Evolutionary conservation across 2,329 filamentous ascomycete genomes (phyloP), one percentile per base, ranked within the genome.

Genomic region (Ceratocystis diversiconidia): DNA sequence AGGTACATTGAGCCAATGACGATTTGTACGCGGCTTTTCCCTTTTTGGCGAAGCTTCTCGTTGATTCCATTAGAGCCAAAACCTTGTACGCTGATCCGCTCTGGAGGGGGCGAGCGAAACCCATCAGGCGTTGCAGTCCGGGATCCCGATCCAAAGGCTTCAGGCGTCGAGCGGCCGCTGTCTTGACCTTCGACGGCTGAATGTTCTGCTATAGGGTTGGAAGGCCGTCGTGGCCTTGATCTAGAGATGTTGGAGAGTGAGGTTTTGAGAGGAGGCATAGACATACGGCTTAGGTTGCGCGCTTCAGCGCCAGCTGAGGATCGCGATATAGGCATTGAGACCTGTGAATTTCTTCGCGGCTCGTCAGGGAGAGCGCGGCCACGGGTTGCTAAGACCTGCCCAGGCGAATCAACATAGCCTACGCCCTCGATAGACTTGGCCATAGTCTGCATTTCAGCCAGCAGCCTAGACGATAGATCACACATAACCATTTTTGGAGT

Each of bases 1-100:
- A 99, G 82, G 73, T 92, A 95, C 69, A 96, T 79, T 17, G 88
- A 90, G 1, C 90, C 92, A 70, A 95, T 80, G 7, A 95, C 82
- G 66, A 96, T 86, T 25, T 85, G 84, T 15, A 89, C 82, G 65
- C 92, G 85, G 32, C 88, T 87, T 73, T 88, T 92, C 36, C 90
- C 90, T 73, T 90, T 90, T 70, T 87, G 86, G 68, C 90, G 86
- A 73, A 85, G 88, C 69, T 88, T 81, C 72, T 96, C 90, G 69
- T 86, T 88, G 67, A 87, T 78, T 65, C 87, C 87, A 61, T 84
- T 82, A 0, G 84, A 78, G 0, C 85, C 85, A 72, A 95, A 90
- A 0, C 90, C 90, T 68, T 85, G 83, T 1, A 82, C 88, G 72
- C 77, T 84, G 70, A 82, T 85, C 75, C 78, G 77, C 70, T 85